Evolutionary conservation across 2,329 filamentous ascomycete species (phyloP).

Genomic region (Rhynchosporium secalis): DNA sequence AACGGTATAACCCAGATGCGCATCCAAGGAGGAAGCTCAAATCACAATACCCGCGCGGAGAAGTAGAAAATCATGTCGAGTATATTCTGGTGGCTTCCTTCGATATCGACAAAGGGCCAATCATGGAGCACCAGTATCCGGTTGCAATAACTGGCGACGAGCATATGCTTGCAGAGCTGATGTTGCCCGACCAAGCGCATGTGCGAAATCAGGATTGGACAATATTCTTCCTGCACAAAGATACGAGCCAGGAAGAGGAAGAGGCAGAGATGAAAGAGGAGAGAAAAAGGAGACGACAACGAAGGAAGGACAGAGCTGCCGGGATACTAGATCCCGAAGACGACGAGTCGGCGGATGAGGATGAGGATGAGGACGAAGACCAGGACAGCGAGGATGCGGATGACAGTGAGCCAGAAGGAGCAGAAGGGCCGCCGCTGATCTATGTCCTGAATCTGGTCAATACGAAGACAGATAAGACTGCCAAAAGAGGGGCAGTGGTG

Average conservation of each 20-base stretch:
- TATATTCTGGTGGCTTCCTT: conserved; percentile 98
- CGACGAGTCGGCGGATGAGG: conserved; percentile 46
- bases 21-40: conserved; percentile 59
- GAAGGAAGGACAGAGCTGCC: conserved; percentile 52
- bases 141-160: conserved; percentile 94
- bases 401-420: conserved; percentile 66
- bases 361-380: conserved; percentile 43
- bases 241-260: conserved; percentile 80
- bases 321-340: conserved; percentile 49
- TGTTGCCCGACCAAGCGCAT: conserved; percentile 97
- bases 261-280: conserved; percentile 66
- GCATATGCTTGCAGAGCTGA: conserved; percentile 96
- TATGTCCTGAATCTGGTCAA: conserved; percentile 98
- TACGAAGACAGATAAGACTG: conserved; percentile 92
- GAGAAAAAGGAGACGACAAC: conserved; percentile 52
- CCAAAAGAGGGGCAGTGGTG: conserved; percentile 89
- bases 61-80: conserved; percentile 90
- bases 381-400: conserved; percentile 53
- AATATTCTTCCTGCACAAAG: conserved; percentile 97
- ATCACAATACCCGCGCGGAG: conserved; percentile 74
- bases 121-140: conserved; percentile 99
- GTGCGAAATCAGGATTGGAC: conserved; percentile 97
- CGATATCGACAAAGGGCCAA: conserved; percentile 90
- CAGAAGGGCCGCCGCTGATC: conserved; percentile 86
- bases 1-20: conserved; percentile 52